These are phyloP conservation scores for Phytophthora multivora DNA, from an alignment of 352 stramenopile genomes.

Conservation along the genomic window DNA sequence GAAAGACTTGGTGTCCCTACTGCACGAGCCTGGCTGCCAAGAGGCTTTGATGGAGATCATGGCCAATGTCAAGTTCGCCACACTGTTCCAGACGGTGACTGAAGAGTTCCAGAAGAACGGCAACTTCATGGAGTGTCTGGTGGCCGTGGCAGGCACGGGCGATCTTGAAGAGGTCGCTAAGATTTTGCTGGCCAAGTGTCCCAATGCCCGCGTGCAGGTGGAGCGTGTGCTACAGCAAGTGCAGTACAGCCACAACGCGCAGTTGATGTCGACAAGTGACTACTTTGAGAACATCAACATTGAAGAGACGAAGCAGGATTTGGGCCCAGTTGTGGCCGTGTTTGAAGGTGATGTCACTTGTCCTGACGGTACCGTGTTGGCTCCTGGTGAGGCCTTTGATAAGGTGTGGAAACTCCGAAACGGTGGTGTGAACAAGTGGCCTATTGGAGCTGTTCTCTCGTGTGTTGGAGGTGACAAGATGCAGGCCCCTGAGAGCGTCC, in stretches of 20 bases:
- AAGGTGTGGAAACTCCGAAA: conserved; percentile 91
- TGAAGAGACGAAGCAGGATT: conserved; percentile 74
- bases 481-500: conserved; percentile 69
- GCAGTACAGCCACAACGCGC: conserved; percentile 69
- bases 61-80: conserved; percentile 66
- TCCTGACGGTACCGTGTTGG: conserved; percentile 80
- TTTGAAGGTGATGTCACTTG: conserved; percentile 90
- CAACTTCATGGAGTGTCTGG: conserved; percentile 60
- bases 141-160: conserved; percentile 47
- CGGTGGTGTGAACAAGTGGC: conserved; percentile 76
- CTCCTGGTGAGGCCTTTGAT: conserved; percentile 69
- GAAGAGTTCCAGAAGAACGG: conserved; percentile 62
- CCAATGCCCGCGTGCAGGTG: conserved; percentile 70
- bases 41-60: conserved; percentile 79
- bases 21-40: conserved; percentile 78
- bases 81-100: conserved; percentile 66
- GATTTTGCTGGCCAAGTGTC: conserved; percentile 77
- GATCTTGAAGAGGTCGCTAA: conserved; percentile 78
- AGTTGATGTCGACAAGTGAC: conserved; percentile 73
- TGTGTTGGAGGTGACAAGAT: conserved; percentile 81
- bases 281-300: conserved; percentile 74
- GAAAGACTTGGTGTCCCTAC: conserved; percentile 69
- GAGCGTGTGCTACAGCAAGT: conserved; percentile 77
- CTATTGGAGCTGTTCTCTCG: conserved; percentile 63
- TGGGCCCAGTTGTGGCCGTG: conserved; percentile 69